phyloP scores from a whole-genome alignment of 208 protist genomes.

The Acanthamoeba comandoni region DNA sequence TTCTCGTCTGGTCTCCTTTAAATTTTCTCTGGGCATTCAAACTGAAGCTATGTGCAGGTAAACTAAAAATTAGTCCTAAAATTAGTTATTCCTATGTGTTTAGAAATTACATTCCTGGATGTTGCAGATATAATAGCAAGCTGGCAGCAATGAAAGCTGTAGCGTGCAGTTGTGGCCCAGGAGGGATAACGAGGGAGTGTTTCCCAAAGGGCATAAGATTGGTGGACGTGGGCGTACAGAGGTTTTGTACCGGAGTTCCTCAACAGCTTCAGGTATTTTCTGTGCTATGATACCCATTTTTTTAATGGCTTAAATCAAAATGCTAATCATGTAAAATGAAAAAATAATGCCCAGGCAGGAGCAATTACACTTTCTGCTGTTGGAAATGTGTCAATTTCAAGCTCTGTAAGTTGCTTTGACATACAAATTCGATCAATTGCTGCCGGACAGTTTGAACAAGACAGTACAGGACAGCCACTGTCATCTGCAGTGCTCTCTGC shows the following conservation, averaged over 20 bases:
- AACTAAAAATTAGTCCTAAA: not conserved
- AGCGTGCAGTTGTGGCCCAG: not conserved
- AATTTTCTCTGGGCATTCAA: slow-evolving; percentile 1
- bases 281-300: not conserved
- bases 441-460: not conserved
- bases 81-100: too few relatives aligned
- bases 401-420: slow-evolving; percentile 9
- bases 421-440: not conserved
- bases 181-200: not conserved
- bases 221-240: not conserved
- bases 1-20: not conserved
- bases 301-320: too few relatives aligned
- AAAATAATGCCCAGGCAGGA: slow-evolving; percentile 12
- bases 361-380: not conserved
- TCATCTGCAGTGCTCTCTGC: too few relatives aligned
- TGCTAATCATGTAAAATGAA: too few relatives aligned
- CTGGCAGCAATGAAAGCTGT: not conserved
- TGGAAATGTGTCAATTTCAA: not conserved
- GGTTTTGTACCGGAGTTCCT: not conserved
- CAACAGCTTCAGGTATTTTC: slow-evolving; percentile 1
- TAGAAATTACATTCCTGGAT: too few relatives aligned
- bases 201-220: not conserved
- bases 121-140: not conserved
- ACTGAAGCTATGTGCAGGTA: slow-evolving; percentile 12
- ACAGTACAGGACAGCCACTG: too few relatives aligned